Evolutionary conservation across 768 basidiomycete species (phyloP), one percentile per base, ranked within the genome.

Genomic region (Termitomyces sp.): DNA sequence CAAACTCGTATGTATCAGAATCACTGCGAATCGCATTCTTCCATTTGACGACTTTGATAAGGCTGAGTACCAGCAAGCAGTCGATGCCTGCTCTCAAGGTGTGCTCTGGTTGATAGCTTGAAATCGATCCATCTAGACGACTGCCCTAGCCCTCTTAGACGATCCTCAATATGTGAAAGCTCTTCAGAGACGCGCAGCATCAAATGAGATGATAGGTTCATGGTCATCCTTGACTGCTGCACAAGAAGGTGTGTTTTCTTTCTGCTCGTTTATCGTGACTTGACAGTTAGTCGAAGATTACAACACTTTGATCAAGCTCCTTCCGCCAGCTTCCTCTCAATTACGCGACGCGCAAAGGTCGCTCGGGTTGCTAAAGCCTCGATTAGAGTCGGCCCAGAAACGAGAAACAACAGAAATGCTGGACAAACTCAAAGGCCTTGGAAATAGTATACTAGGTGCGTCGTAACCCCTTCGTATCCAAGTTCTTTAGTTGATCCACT

Each of bases 401-500:
- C 77, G 75, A 61, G 94, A 98, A 72, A 94, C 90, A 46, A 81
- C 81, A 2, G 96, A 98, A 73, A 97, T 98, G 92, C 57, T 98
- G 66, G 84, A 77, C 60, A 97, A 98, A 72, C 70, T 99, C 55
- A 99, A 99, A 69, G 90, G 88, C 5, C 71, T 99, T 8, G 96
- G 96, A 2, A 94, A 99, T 68, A 90, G 80, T 56, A 76, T 99
- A 47, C 77, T 99, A 20, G 95, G 96, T 86, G 65, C 56, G 80
- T 63, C 10, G 9, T 36, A 18, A 28, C 26, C 49, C 13, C 31
- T 41, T 20, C 0, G n/a, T 46, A n/a, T 33, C 13, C 0, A 20
- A 22, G 36, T 41, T 47, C n/a, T 10, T 46, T 12, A 28, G 24
- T 53, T 54, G 33, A 57, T 39, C 12, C 46, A 22, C 48, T 33